phyloP scores from a whole-genome alignment of 2,329 filamentous ascomycete species.

The Ophiostoma australiae region DNA sequence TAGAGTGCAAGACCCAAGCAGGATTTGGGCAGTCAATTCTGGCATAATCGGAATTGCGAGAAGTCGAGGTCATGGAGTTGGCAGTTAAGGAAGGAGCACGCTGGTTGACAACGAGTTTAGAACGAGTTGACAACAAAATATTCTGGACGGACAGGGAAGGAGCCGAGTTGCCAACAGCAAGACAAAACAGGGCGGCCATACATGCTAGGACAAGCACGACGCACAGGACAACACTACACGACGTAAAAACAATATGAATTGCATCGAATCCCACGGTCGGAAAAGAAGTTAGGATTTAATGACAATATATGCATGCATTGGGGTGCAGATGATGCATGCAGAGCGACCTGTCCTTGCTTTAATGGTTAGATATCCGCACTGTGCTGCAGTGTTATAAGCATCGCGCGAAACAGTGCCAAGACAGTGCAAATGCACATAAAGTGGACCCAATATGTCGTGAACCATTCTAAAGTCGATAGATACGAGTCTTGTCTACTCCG shows the following conservation, averaged over 20 bases:
- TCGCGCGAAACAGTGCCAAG: not conserved
- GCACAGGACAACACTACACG: not conserved
- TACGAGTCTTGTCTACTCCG: not conserved
- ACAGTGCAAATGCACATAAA: not conserved
- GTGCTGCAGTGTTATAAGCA: not conserved
- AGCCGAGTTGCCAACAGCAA: not conserved
- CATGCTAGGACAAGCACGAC: not conserved
- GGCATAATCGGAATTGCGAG: no score
- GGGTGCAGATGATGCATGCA: slow-evolving; percentile 13
- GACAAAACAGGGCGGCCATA: slow-evolving; percentile 5
- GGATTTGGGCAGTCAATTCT: not conserved
- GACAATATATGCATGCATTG: not conserved
- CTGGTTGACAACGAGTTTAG: not conserved
- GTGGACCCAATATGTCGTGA: not conserved
- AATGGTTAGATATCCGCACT: not conserved
- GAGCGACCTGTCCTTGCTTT: not conserved
- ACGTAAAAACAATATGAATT: not conserved
- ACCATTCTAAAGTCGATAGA: not conserved
- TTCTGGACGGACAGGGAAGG: not conserved
- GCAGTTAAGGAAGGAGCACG: not conserved
- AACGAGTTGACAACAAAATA: not conserved
- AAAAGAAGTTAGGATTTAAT: not conserved
- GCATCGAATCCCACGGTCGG: not conserved
- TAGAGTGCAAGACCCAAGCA: no score
- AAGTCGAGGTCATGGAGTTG: not conserved